Evolutionary conservation across 345 rosid genomes (phyloP), one percentile per base, ranked within the genome.

Genomic region (Moringa oleifera): DNA sequence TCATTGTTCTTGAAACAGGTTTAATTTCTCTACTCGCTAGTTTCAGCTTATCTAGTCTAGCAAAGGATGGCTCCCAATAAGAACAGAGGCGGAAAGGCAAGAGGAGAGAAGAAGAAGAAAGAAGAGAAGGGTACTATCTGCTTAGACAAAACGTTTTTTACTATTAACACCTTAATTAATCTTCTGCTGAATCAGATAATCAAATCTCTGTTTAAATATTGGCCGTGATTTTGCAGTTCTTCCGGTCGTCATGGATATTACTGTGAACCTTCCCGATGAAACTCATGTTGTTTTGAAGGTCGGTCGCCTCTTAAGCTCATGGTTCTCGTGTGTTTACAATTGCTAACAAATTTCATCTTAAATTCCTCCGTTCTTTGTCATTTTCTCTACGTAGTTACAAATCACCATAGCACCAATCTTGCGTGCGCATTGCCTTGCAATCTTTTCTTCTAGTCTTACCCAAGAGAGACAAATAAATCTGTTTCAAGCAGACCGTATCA

Each of bases 41-140:
- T 68, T 68, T 59, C 25, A 65, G 71, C 64, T 71, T 33, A 53
- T 46, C 59, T 25, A 53, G 61, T 59, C 64, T 18, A 17, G 58
- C 57, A 60, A 58, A 58, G 67, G 55, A 94, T 94, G 99, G 95
- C 97, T 28, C 98, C 98, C 15, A 86, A n/a, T n/a, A n/a, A 81
- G 82, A 90, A 86, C 96, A 88, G 73, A 70, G 90, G 96, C 37
- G 85, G 96, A 53, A 94, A 90, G 76, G 75, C 92, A 25, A 94
- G 82, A 70, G 92, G 89, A 62, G 99, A 94, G 18, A 94, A 88
- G 93, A 94, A 86, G 91, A 94, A 94, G 83, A 94, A 90, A 65
- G 99, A 88, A 65, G 99, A 94, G 65, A 94, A 90, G 74, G 88
- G 99, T 90, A 80, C 23, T 3, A 12, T 4, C 1, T 11, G 9